Conservation (phyloP, 129 eudicot genomes). For the Ambrosia trifida region DNA sequence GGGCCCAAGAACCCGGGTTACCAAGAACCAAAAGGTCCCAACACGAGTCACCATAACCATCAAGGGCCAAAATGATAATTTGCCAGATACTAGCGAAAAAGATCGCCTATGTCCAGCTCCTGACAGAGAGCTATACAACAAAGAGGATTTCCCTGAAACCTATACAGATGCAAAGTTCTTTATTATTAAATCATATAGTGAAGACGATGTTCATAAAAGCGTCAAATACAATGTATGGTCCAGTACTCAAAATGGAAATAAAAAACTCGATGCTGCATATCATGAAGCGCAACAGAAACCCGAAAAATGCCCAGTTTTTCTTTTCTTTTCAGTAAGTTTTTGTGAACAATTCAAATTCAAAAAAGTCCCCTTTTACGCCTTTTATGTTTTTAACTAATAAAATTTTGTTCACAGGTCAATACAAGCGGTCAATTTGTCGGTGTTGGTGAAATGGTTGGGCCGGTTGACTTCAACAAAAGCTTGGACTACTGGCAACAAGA, state of each 20-base stretch:
- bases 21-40: slow-evolving; percentile 43
- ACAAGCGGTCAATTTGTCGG: slow-evolving; percentile 88
- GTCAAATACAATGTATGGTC: slow-evolving; percentile 79
- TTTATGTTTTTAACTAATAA: background rate
- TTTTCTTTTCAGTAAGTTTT: slow-evolving; percentile 71
- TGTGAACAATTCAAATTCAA: background rate
- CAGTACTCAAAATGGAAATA: slow-evolving; percentile 82
- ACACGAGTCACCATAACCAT: slow-evolving; percentile 37
- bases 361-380: background rate
- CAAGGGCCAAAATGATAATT: slow-evolving; percentile 52
- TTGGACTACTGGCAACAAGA: slow-evolving; percentile 88
- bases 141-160: slow-evolving; percentile 56
- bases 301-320: slow-evolving; percentile 64
- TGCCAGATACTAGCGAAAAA: slow-evolving; percentile 18
- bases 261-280: slow-evolving; percentile 77
- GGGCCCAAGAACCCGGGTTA: slow-evolving; percentile 62
- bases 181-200: slow-evolving; percentile 71
- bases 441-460: slow-evolving; percentile 78
- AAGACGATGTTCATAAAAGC: slow-evolving; percentile 87
- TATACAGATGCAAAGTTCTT: slow-evolving; percentile 66
- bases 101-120: slow-evolving; percentile 35
- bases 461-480: slow-evolving; percentile 72
- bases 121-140: slow-evolving; percentile 57
- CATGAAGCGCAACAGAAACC: slow-evolving; percentile 63
- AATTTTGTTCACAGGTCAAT: slow-evolving; percentile 50